Base-by-base conservation (phyloP, 2,329 filamentous ascomycete genomes). In the Aspergillus calidoustus region DNA sequence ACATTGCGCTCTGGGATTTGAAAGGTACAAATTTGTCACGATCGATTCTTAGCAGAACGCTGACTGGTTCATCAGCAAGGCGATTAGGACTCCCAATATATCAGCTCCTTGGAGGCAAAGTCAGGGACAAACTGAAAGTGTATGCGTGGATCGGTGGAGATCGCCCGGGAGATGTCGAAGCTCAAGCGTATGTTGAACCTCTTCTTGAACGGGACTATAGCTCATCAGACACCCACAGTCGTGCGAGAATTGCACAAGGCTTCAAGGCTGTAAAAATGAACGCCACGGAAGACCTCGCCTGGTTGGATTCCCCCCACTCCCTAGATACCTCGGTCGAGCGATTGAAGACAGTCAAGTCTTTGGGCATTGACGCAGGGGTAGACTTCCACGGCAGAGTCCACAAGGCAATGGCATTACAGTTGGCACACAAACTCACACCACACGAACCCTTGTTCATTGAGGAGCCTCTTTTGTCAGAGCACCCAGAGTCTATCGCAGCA, bases 141-240 rank as follows among this genome's bases (percentile, higher is more conserved):
- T 93, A 92, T 70, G 87, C 87, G 15, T 92, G 91, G 90, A 92
- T 93, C 61, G 90, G 90, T 3, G 90, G 90, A 3, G 90, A 92
- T 67, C 79, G 89, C 4, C 91, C 91, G 0, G 75, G 78, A 7
- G 90, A 92, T 67, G 84, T 93, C 3, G 86, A 87, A 60, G 59
- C 31, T 2, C 86, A 88, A 69, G 89, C 44, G 54, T 57, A 43
- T 15, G 31, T 25, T n/a, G 28, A 9, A 7, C 44, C 31, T 15
- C 25, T 15, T 50, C 9, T 23, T 17, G 2, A 31, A 4, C 4
- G 15, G 4, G 13, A 15, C 7, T n/a, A 22, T 25, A 19, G 3
- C 17, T 3, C 13, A n/a, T 49, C 44, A 41, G 31, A 49, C 43
- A 2, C 13, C n/a, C 25, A 22, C 38, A 57, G 23, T n/a, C 48